These are phyloP conservation scores for Eucalyptus fibrosa DNA, from an alignment of 345 rosid species.

Conservation along the genomic window DNA sequence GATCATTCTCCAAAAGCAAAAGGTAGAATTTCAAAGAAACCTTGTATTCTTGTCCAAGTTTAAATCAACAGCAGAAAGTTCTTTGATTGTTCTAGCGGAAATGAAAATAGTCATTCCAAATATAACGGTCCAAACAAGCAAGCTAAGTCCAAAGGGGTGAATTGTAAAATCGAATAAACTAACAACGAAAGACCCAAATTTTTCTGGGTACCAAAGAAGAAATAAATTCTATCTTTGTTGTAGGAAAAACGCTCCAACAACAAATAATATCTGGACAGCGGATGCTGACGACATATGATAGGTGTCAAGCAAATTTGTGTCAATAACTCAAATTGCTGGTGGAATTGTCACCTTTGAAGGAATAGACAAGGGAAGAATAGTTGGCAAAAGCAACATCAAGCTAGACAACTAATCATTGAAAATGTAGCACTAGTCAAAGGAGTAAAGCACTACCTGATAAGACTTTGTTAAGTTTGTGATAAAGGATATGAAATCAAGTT, in stretches of 20 bases:
- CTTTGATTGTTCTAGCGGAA: background rate
- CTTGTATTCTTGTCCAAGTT: background rate
- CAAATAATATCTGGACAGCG: accelerated
- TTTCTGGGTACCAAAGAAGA: background rate
- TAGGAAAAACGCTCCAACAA: background rate
- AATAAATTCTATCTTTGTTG: background rate
- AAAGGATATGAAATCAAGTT: background rate
- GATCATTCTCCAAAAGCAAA: background rate
- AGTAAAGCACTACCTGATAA: background rate
- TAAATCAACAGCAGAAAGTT: background rate
- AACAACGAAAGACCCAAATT: background rate
- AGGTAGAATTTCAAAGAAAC: background rate
- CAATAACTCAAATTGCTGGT: background rate
- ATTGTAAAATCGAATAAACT: background rate
- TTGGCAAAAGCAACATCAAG: background rate
- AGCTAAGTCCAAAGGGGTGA: background rate
- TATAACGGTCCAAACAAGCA: background rate
- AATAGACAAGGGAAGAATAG: background rate
- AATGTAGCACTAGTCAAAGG: background rate
- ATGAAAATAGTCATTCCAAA: background rate
- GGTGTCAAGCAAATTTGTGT: background rate
- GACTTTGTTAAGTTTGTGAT: background rate
- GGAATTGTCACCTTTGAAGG: background rate
- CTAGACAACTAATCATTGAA: background rate
- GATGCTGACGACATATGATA: background rate